A percentile compares a stretch with the other conserved stretches of the same genome.
Evolutionary conservation across 2,329 filamentous ascomycete species (phyloP).

Genomic region (Botrytis cinerea): DNA sequence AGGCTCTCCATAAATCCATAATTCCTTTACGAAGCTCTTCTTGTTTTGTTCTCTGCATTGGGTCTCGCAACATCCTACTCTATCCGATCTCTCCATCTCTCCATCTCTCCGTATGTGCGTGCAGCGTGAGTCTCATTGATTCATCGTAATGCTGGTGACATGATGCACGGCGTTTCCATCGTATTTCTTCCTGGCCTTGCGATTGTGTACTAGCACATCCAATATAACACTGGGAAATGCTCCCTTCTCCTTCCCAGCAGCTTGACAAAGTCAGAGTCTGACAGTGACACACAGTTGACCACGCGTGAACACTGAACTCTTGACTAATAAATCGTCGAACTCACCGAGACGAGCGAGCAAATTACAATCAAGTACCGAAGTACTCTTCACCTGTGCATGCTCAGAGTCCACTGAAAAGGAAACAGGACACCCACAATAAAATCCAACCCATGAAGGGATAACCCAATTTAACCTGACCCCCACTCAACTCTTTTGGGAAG

Average conservation of each 20-base stretch:
- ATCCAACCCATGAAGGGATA: constrained; percentile 1
- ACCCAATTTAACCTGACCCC: constrained; percentile 3
- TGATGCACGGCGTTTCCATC: not conserved
- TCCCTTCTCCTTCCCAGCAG: not conserved
- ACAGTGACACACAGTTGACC: constrained; percentile 14
- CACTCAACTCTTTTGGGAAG: constrained; percentile 13
- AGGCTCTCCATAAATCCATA: constrained; percentile 7
- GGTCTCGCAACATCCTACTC: not conserved
- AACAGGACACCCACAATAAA: constrained; percentile 1
- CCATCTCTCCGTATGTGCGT: constrained; percentile 4
- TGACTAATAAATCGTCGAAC: constrained; percentile 4
- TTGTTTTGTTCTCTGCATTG: not conserved
- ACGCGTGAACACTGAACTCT: constrained; percentile 15
- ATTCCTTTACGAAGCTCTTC: not conserved
- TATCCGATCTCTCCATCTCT: constrained; percentile 2
- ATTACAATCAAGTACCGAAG: constrained; percentile 3
- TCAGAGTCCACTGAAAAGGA: not conserved
- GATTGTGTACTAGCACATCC: not conserved
- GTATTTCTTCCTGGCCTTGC: constrained; percentile 4
- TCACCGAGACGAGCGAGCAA: constrained; percentile 7
- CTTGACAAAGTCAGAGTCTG: not conserved
- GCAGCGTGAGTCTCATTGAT: not conserved
- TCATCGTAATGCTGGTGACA: constrained; percentile 16
- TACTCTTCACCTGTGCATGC: not conserved
- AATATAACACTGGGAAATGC: not conserved